Evolutionary conservation across 768 basidiomycete species (phyloP).

Genomic region (Mycena sanguinolenta): DNA sequence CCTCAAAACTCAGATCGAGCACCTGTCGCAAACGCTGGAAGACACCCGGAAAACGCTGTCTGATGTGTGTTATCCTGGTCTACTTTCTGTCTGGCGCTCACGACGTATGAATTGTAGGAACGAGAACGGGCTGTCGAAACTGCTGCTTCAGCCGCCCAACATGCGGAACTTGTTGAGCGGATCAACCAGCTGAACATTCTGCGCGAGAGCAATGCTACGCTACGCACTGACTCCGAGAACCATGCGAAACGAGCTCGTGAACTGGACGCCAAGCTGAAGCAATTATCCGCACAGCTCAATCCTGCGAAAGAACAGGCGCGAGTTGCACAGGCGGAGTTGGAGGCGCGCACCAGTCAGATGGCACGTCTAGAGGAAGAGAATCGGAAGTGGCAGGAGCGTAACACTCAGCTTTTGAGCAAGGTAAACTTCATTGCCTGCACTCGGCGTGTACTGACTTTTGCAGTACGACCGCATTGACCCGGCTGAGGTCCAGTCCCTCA

Average conservation of each 20-base stretch:
- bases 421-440: slow-evolving; percentile 49
- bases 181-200: slow-evolving; percentile 90
- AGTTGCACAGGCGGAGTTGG: slow-evolving; percentile 78
- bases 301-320: slow-evolving; percentile 82
- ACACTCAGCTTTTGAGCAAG: slow-evolving; percentile 84
- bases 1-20: slow-evolving; percentile 81
- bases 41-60: slow-evolving; percentile 79
- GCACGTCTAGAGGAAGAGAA: slow-evolving; percentile 81
- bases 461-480: slow-evolving; percentile 93
- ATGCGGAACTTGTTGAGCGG: slow-evolving; percentile 85
- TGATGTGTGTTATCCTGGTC: slow-evolving; percentile 60
- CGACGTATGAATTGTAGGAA: slow-evolving; percentile 62
- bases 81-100: slow-evolving; percentile 15
- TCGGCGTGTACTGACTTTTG: slow-evolving; percentile 11
- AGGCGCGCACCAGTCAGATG: slow-evolving; percentile 76
- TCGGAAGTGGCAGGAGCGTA: slow-evolving; percentile 87
- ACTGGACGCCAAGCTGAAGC: slow-evolving; percentile 73
- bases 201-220: slow-evolving; percentile 89
- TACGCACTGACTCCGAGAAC: slow-evolving; percentile 83
- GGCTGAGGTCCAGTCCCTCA: slow-evolving; percentile 83
- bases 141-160: slow-evolving; percentile 81
- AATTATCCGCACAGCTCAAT: slow-evolving; percentile 72
- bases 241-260: slow-evolving; percentile 76
- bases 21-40: slow-evolving; percentile 75
- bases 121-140: slow-evolving; percentile 82